A percentile compares a stretch with the other conserved stretches of the same genome.
Conservation (phyloP, 2,329 filamentous ascomycete species). For the Phaeomoniella chlamydospora region DNA sequence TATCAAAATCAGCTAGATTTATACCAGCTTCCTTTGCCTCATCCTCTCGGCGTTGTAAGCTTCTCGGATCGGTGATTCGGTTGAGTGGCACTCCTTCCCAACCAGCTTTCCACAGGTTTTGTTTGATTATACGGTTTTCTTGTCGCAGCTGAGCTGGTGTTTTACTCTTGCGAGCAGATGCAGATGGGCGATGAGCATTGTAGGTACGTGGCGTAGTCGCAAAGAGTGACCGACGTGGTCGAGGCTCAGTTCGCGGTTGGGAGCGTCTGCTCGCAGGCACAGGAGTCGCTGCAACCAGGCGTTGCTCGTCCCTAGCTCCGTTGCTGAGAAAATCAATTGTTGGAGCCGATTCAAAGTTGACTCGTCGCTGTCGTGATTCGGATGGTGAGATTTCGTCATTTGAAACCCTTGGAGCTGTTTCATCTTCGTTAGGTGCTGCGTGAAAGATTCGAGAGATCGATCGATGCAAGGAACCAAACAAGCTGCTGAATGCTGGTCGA, state of each 20-base stretch:
- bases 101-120: neutral
- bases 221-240: neutral
- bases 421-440: too few species aligned
- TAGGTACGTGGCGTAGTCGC: neutral
- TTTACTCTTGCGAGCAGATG: neutral
- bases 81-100: neutral
- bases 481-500: neutral
- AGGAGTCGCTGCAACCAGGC: too few species aligned
- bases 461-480: neutral
- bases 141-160: neutral
- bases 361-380: too few species aligned
- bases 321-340: too few species aligned
- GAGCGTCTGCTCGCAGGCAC: neutral
- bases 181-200: neutral
- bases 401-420: too few species aligned
- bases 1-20: neutral
- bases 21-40: neutral
- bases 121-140: neutral
- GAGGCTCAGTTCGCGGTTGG: neutral
- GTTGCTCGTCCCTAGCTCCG: too few species aligned
- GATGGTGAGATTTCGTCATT: too few species aligned
- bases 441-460: neutral
- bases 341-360: too few species aligned
- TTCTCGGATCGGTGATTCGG: neutral
- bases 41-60: neutral